These are phyloP conservation scores for Nyssa sinensis DNA, from an alignment of 148 eudicot species.

Conservation along the genomic window DNA sequence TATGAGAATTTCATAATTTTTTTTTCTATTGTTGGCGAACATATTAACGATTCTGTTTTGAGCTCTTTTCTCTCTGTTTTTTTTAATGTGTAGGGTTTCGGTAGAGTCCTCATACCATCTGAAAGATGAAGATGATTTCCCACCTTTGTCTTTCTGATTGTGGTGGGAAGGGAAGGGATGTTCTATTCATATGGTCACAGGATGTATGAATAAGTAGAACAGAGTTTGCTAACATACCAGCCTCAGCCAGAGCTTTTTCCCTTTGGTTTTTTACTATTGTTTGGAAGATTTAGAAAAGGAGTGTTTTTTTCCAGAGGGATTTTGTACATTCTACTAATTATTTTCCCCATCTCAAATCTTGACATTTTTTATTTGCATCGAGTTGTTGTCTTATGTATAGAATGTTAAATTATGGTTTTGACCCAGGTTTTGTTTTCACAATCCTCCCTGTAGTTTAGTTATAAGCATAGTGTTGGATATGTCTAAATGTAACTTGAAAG, in stretches of 20 bases:
- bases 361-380: not conserved
- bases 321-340: constrained; percentile 12
- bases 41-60: constrained; percentile 12
- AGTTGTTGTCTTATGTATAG: constrained; percentile 7
- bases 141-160: constrained; percentile 64
- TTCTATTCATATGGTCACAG: constrained; percentile 3
- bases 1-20: constrained; percentile 12
- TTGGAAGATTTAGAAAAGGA: not conserved
- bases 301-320: not conserved
- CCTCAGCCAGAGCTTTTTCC: constrained; percentile 2
- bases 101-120: constrained; percentile 54
- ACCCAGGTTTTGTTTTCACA: constrained; percentile 5
- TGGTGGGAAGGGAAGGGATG: constrained; percentile 9
- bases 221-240: constrained; percentile 10
- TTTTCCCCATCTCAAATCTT: not conserved
- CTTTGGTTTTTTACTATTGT: not conserved
- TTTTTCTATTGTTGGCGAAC: not conserved
- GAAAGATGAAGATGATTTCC: constrained; percentile 89
- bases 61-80: constrained; percentile 13
- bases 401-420: constrained; percentile 7
- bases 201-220: constrained; percentile 7
- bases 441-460: constrained; percentile 3
- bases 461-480: constrained; percentile 1
- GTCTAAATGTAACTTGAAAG: not conserved
- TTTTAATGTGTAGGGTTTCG: constrained; percentile 48